Percentiles rank a stretch among this genome's conserved stretches.
These are phyloP conservation scores for Rhodotorula sp. DNA, from an alignment of 1,284 basidiomycete genomes.

Conservation along the genomic window DNA sequence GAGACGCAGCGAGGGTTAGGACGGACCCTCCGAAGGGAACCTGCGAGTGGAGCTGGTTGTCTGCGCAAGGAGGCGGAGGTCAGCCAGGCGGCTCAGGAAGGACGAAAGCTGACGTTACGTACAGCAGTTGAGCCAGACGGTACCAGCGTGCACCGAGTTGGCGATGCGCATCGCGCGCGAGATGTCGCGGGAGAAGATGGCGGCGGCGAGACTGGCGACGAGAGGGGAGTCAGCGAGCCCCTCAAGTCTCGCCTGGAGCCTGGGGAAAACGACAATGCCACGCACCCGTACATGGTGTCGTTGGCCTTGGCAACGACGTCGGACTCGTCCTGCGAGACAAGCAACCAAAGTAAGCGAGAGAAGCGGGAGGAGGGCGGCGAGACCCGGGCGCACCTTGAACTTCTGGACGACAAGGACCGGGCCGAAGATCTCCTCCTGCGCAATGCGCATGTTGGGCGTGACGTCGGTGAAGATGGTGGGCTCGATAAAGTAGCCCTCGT, in stretches of 20 bases:
- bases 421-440: slow-evolving; percentile 72
- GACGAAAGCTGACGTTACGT: background rate
- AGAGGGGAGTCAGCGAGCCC: too few species aligned
- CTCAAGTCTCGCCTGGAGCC: too few species aligned
- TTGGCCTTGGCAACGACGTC: slow-evolving; percentile 69
- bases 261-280: too few species aligned
- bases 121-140: slow-evolving; percentile 64
- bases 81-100: background rate
- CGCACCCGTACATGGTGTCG: slow-evolving; percentile 69
- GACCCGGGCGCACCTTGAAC: slow-evolving; percentile 55
- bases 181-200: slow-evolving; percentile 79
- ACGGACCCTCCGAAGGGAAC: slow-evolving; percentile 69
- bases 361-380: slow-evolving; percentile 48
- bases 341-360: background rate
- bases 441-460: slow-evolving; percentile 75
- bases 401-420: slow-evolving; percentile 63
- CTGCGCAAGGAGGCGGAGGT: background rate
- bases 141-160: slow-evolving; percentile 72
- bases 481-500: slow-evolving; percentile 59
- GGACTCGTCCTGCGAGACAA: slow-evolving; percentile 39
- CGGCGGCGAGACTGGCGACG: slow-evolving; percentile 60
- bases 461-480: slow-evolving; percentile 85
- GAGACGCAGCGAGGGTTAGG: too few species aligned
- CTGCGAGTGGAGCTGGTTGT: slow-evolving; percentile 55
- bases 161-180: slow-evolving; percentile 70